Base-by-base conservation (phyloP, 768 basidiomycete species). In the Serendipita sp. region DNA sequence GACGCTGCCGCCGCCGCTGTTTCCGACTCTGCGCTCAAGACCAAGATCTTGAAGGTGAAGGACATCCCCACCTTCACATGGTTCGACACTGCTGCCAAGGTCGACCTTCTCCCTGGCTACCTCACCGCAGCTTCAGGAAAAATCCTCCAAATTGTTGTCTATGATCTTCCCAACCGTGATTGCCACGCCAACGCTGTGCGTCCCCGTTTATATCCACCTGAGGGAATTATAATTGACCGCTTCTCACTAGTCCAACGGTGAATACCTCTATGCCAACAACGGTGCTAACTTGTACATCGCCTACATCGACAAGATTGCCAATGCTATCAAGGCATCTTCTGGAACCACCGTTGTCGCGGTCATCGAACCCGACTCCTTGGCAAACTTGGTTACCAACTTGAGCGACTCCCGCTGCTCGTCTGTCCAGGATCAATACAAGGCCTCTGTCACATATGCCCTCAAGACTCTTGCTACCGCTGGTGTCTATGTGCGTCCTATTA, bases 361-460 rank as follows among this genome's bases (percentile, higher is more conserved):
- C 71, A 78, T 84, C 64, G 84, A 85, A 72, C 83, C 84, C 67
- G 84, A 85, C 72, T 83, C 83, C 46, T 74, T 86, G 52, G 84
- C 83, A 66, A 85, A 85, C 76, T 70, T 86, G 69, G 84, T 85
- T 69, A 85, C 83, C 71, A 85, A 85, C 78, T 68, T 84, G 72
- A 82, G 72, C 72, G 80, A 83, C 41, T 67, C 74, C 8, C 18
- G 15, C 45, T 41, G 45, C 23, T 32, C 47, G 11, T 44, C 64
- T 51, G 28, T 48, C 65, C 44, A 28, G 28, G 46, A 63, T 64
- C 44, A 51, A 28, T 83, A 83, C 68, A 45, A 67, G 34, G 41
- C 52, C 1, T 65, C 66, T 56, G 65, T 69, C 60, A 46, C 64
- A 3, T 70, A 70, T 47, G 82, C 83, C 36, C 77, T 67, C 36